phyloP scores from a whole-genome alignment of 306 rosid species.

The Begonia loranthoides region DNA sequence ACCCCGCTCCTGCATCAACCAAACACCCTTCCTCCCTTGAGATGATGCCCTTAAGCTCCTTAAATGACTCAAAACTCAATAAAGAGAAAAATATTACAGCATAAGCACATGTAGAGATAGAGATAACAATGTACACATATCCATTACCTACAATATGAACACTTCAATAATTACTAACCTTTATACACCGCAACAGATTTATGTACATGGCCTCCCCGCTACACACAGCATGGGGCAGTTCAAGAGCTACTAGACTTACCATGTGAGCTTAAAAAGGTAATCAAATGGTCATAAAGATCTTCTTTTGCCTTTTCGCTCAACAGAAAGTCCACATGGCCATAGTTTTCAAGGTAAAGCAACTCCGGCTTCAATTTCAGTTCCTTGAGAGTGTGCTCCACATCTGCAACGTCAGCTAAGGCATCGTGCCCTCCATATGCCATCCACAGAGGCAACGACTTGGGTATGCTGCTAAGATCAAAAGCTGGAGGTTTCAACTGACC shows the following conservation, averaged over 20 bases:
- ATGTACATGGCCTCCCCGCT: not conserved
- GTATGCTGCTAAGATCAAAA: slow-evolving; percentile 58
- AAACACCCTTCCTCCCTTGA: too few relatives aligned
- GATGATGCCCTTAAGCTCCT: too few relatives aligned
- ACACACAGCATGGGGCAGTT: slow-evolving; percentile 6
- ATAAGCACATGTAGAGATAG: too few relatives aligned
- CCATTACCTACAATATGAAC: too few relatives aligned
- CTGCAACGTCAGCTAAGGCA: slow-evolving; percentile 54
- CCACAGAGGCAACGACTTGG: slow-evolving; percentile 76
- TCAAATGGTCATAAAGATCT: slow-evolving; percentile 64
- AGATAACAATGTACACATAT: too few relatives aligned
- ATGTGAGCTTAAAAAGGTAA: slow-evolving; percentile 32
- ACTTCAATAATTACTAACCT: not conserved
- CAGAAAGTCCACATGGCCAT: slow-evolving; percentile 82
- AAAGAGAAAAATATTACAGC: too few relatives aligned
- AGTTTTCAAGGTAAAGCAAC: slow-evolving; percentile 63
- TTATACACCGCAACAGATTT: not conserved
- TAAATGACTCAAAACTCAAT: too few relatives aligned
- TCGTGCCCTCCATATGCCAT: slow-evolving; percentile 88
- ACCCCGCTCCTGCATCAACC: too few relatives aligned
- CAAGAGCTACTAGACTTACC: slow-evolving; percentile 20
- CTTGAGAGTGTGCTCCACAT: slow-evolving; percentile 48
- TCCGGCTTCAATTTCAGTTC: slow-evolving; percentile 58
- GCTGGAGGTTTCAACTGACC: slow-evolving; percentile 63
- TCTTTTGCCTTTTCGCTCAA: slow-evolving; percentile 51